phyloP scores from a whole-genome alignment of 192 early-diverging fungal species.

The Linnemannia zychae region DNA sequence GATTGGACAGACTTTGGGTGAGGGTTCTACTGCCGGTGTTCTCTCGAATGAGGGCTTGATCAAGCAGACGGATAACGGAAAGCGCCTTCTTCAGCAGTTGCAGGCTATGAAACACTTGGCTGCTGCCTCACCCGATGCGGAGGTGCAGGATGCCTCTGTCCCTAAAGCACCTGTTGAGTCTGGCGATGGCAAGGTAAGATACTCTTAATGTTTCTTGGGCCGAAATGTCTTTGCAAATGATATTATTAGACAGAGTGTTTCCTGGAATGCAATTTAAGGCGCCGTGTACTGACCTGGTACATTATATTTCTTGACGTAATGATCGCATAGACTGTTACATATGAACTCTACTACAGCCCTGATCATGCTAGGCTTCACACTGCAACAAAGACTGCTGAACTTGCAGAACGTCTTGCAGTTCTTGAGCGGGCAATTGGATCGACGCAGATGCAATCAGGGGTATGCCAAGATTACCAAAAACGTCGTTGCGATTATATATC shows the following conservation, averaged over 20 bases:
- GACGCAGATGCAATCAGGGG: conserved; percentile 67
- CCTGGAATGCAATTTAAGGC: neutral
- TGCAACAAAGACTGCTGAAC: conserved; percentile 68
- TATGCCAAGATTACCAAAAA: conserved; percentile 12
- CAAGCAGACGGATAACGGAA: conserved; percentile 64
- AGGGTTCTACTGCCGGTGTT: conserved; percentile 40
- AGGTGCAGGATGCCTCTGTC: conserved; percentile 16
- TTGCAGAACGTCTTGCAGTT: conserved; percentile 76
- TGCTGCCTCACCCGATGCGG: neutral
- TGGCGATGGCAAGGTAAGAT: conserved; percentile 37
- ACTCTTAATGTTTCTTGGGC: neutral
- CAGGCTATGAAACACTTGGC: conserved; percentile 63
- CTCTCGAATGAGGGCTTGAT: conserved; percentile 53
- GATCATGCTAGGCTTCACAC: conserved; percentile 67
- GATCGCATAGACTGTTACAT: conserved; percentile 67
- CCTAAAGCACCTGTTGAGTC: conserved; percentile 17
- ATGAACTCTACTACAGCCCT: conserved; percentile 81
- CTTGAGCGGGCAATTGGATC: conserved; percentile 80
- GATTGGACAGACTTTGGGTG: conserved; percentile 61
- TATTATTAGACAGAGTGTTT: too few relatives aligned
- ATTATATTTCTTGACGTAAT: neutral
- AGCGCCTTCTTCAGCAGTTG: conserved; percentile 65
- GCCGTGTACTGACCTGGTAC: neutral
- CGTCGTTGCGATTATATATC: too few relatives aligned
- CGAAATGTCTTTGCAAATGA: too few relatives aligned